Evolutionary conservation across 192 early-diverging fungal genomes (phyloP).

Genomic region (Dissophora ornata): DNA sequence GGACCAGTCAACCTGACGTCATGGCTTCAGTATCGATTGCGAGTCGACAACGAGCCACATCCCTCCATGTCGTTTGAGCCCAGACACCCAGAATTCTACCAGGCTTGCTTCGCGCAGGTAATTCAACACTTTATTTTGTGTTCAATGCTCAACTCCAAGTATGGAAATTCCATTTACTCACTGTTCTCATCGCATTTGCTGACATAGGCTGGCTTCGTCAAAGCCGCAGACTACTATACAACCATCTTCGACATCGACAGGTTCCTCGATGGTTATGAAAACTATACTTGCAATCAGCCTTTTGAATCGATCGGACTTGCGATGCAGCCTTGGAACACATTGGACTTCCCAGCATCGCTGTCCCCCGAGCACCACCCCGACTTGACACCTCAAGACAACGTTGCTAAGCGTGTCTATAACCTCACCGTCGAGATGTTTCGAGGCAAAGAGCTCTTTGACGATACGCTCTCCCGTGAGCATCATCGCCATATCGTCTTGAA

Average conservation of each 20-base stretch:
- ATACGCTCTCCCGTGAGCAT: slow-evolving; percentile 7
- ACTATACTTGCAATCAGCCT: background rate
- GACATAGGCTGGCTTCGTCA: slow-evolving; percentile 43
- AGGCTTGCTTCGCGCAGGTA: slow-evolving; percentile 43
- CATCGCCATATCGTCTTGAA: slow-evolving; percentile 41
- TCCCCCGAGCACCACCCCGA: slow-evolving; percentile 25
- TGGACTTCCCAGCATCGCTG: slow-evolving; percentile 39
- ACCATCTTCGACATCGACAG: slow-evolving; percentile 36
- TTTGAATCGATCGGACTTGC: slow-evolving; percentile 1
- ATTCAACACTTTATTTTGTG: background rate
- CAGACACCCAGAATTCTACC: slow-evolving; percentile 38
- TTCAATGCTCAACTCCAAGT: background rate
- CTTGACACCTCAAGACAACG: slow-evolving; percentile 29
- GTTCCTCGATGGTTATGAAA: slow-evolving; percentile 4
- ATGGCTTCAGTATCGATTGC: slow-evolving; percentile 48
- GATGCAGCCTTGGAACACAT: slow-evolving; percentile 38
- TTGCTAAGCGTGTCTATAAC: slow-evolving; percentile 35
- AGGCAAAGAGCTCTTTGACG: slow-evolving; percentile 49
- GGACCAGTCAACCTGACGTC: slow-evolving; percentile 53
- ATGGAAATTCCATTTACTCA: background rate
- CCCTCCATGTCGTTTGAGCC: slow-evolving; percentile 52
- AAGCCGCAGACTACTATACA: slow-evolving; percentile 42
- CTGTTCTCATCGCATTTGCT: background rate
- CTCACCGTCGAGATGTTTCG: slow-evolving; percentile 36
- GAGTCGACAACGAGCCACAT: slow-evolving; percentile 17